Base-by-base conservation (phyloP, 768 basidiomycete species). In the Boletus rex-veris region DNA sequence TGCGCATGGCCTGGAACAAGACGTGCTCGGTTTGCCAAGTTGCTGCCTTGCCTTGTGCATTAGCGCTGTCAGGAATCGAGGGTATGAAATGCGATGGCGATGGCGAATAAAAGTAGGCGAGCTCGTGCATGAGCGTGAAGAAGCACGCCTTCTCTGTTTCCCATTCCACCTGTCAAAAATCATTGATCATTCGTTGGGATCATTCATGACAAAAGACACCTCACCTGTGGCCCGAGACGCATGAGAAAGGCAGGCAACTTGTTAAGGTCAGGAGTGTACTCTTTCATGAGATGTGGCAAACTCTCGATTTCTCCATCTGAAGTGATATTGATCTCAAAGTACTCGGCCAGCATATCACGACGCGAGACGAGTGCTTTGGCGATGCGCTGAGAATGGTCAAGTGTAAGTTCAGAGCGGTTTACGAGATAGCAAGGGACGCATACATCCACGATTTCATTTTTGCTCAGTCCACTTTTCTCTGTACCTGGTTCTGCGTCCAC, bases 1-100 rank as follows among this genome's bases (percentile, higher is more conserved):
- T 80, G 53, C 90, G 81, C 75, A 93, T 81, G 0, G 87, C 82
- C 7, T 94, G 94, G 68, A 97, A 97, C 30, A 98, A 66, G 18
- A 93, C 77, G 65, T 99, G 92, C 68, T 98, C 85, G 28, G 96
- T 83, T 67, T 95, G 91, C 90, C 92, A 97, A 44, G 76, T 73
- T 57, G 83, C 81, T 1, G 86, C 83, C 37, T 71, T 69, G 52
- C 80, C 78, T 61, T 80, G 74, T 6, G 69, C 71, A 35, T 71
- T 65, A 28, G 73, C 71, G 21, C 74, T 69, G 18, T 73, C 68
- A 1, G 48, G 30, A 5, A 61, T 50, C 2, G 56, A 55, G 15
- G 62, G 47, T 11, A 54, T 31, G 33, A 66, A 53, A 33, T 63
- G 55, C 0, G 58, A 61, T 5, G 60, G 33, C 12, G 33, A 35